Evolutionary conservation across 2,329 filamentous ascomycete genomes (phyloP), one percentile per base, ranked within the genome.

Genomic region (Boeremia lycopersici): DNA sequence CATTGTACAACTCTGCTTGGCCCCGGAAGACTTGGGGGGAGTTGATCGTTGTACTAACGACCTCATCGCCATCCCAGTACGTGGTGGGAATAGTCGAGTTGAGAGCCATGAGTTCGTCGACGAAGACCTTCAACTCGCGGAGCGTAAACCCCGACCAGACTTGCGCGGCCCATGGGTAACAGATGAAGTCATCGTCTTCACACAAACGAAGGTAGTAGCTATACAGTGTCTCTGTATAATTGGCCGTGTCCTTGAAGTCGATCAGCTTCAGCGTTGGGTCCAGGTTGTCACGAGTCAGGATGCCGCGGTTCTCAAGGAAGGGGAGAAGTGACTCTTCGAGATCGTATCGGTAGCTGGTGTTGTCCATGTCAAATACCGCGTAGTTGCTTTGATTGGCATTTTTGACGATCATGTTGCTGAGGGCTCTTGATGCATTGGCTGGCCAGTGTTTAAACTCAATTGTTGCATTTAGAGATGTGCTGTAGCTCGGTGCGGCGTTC

Each of bases 351-450:
- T 68, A 71, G 45, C 63, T 67, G 8, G 68, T 71, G 44, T 71
- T 69, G 59, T 71, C 68, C 65, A 69, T 69, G 52, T 71, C 68
- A 52, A 71, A 70, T 36, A 70, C 63, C 6, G 68, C 68, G 36
- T 67, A 70, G 56, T 67, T 67, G 61, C 64, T 68, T 48, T 69
- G 63, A 43, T 71, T 69, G 13, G 68, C 68, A 30, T 70, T 71
- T 19, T 58, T 59, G 19, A 48, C 19, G 34, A 71, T 71, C 68
- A 71, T 71, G 38, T 58, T 56, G 40, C 61, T 61, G 19, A 71
- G 62, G n/a, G 63, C 59, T 42, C 53, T 57, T 31, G 64, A 67
- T 41, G 67, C 66, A 35, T 64, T 61, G 26, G 60, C 57, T 25
- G 68, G 68, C 68, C 67, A 71, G 41, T 63, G 55, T 47, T 64